Base-by-base conservation (phyloP, 2,329 filamentous ascomycete species). In the Nemania abortiva region DNA sequence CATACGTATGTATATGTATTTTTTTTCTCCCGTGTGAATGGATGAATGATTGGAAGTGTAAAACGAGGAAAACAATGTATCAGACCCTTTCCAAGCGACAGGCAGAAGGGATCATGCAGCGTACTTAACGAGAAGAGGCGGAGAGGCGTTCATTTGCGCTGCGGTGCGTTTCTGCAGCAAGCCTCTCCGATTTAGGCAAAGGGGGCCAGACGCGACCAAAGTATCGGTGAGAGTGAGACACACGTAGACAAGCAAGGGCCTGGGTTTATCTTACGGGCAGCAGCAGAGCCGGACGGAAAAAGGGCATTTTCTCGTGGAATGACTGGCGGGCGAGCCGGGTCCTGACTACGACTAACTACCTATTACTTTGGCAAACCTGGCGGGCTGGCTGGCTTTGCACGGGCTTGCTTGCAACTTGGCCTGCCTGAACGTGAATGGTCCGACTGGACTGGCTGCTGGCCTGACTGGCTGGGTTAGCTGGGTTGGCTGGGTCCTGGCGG, bases 171-270 rank as follows among this genome's bases (percentile, higher is more conserved):
- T 75, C 76, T 77, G 77, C 77, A 79, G 75, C 75, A 70, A 76
- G 76, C 76, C 76, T 78, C 74, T 77, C 72, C 68, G 73, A 65
- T 75, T 74, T 74, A 72, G 76, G 75, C 75, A 71, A 75, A 75
- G 74, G 74, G 66, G 68, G 49, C 34, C 27, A 65, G 57, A n/a
- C n/a, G n/a, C n/a, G n/a, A n/a, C n/a, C n/a, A n/a, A 79, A 79
- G 69, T 78, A 79, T 79, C 77, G 77, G 77, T 79, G 77, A 79
- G 75, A 72, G 76, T 79, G 73, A 79, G 77, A 79, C 77, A 79
- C 68, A 69, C 69, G 68, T 72, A 65, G 66, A 66, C 67, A 69
- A 64, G 66, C 67, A 70, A 63, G 42, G 57, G 55, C 63, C 50
- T 65, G 39, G 50, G 15, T n/a, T n/a, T 70, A 68, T 72, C 71